Base-by-base conservation (phyloP, 2,329 filamentous ascomycete species). In the Exophiala bonariae region DNA sequence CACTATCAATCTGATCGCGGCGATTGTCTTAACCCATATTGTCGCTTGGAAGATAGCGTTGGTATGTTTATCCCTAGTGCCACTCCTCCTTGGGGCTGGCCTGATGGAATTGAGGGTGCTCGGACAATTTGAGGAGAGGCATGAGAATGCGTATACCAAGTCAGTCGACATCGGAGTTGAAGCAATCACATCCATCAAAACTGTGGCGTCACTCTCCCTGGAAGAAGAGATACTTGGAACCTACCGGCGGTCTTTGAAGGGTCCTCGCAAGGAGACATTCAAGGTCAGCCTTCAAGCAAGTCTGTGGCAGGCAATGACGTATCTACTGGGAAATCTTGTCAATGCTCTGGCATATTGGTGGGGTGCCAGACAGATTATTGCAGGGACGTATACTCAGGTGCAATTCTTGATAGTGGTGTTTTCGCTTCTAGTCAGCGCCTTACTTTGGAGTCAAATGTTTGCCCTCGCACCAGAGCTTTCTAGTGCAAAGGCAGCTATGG, bases 291-390 rank as follows among this genome's bases (percentile, higher is more conserved):
- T 76, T 17, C 69, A 73, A 33, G 69, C 67, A 14, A 74, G 69
- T 51, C 60, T 74, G 20, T 73, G 69, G 63, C 63, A 73, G 42
- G 70, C 73, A 3, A 64, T 72, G 40, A 67, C 70, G 2, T 72
- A 70, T 39, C 66, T 66, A 51, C 49, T 71, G 2, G 79, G 82
- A 16, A 86, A 85, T 59, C 74, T 87, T 41, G 80, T 89, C 19
- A 87, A 89, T 59, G 83, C 85, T 0, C 78, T 91, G 44, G 83
- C 85, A 1, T 90, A 89, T 66, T 91, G 86, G 85, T 91, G 86
- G 85, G 86, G 86, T 3, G 78, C 85, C 0, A 84, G 80, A 57
- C 80, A 82, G 53, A 87, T 90, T 49, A 77, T 83, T 41, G 73
- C 77, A 33, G 85, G 86, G 3, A 70, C 80, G 46, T 85, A 85